These are phyloP conservation scores for Houttuynia cordata DNA, from an alignment of 164 flowering plant genomes.

Conservation along the genomic window DNA sequence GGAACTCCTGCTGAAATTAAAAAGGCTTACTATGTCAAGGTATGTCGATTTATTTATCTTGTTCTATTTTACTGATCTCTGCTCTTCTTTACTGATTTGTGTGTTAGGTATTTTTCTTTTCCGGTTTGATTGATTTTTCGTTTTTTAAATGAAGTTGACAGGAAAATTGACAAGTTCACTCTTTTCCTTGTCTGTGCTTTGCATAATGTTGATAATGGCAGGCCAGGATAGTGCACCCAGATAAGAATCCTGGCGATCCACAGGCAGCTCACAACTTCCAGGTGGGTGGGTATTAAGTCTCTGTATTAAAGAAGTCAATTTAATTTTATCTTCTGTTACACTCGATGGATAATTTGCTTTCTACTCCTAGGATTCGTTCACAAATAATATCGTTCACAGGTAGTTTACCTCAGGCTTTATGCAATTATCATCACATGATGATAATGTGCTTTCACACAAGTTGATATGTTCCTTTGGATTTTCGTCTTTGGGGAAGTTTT, in stretches of 20 bases:
- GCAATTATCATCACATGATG: too few relatives aligned
- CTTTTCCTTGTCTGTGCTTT: neutral
- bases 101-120: neutral
- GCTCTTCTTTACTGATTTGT: neutral
- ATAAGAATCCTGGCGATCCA: constrained; percentile 89
- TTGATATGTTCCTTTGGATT: too few relatives aligned
- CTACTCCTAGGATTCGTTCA: too few relatives aligned
- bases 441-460: too few relatives aligned
- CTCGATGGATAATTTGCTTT: too few relatives aligned
- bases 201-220: constrained; percentile 15
- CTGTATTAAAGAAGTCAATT: too few relatives aligned
- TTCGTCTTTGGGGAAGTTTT: too few relatives aligned
- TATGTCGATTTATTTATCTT: constrained; percentile 1
- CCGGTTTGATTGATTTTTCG: neutral
- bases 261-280: constrained; percentile 75
- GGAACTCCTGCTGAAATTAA: constrained; percentile 70
- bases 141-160: neutral
- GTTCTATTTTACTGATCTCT: too few relatives aligned
- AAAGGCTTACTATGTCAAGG: constrained; percentile 89
- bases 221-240: constrained; percentile 93
- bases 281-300: constrained; percentile 18
- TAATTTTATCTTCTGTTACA: too few relatives aligned
- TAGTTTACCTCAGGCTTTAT: too few relatives aligned
- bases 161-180: too few relatives aligned
- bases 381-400: too few relatives aligned